A percentile compares a stretch with the other conserved stretches of the same genome.
Conservation (phyloP, 1,139 yeast genomes). For the Pneumocystis jirovecii region DNA sequence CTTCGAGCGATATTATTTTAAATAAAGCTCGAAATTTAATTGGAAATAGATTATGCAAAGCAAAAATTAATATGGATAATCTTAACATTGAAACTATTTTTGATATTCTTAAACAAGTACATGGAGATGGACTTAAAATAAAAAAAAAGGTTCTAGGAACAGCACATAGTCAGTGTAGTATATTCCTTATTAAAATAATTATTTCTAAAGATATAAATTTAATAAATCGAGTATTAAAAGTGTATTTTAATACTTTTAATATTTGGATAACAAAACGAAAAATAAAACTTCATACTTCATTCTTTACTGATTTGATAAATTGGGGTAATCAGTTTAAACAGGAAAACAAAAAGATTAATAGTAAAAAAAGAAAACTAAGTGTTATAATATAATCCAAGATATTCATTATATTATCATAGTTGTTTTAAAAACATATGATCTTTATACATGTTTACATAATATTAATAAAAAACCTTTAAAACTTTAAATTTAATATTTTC, state of each 20-base stretch:
- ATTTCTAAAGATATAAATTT: constrained; percentile 15
- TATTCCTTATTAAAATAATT: constrained; percentile 48
- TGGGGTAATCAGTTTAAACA: constrained; percentile 31
- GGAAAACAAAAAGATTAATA: not conserved
- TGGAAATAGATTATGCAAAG: constrained; percentile 48
- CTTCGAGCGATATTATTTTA: constrained; percentile 55
- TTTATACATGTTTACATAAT: not conserved
- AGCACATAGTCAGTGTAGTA: constrained; percentile 50
- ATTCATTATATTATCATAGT: not conserved
- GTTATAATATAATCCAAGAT: not conserved
- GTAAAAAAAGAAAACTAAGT: not conserved
- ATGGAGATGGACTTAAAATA: constrained; percentile 30
- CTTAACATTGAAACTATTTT: constrained; percentile 13
- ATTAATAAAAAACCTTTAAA: not conserved
- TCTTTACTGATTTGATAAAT: constrained; percentile 67
- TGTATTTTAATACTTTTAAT: constrained; percentile 43
- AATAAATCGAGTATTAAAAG: constrained; percentile 30
- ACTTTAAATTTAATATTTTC: not conserved
- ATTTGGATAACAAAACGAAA: constrained; percentile 39
- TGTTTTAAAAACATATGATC: not conserved
- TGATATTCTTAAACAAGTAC: constrained; percentile 22
- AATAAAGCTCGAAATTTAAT: constrained; percentile 61
- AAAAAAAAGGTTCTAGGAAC: constrained; percentile 37
- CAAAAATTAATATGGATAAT: constrained; percentile 20
- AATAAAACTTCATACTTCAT: constrained; percentile 40